Evolutionary conservation across 1,139 yeast genomes (phyloP), one percentile per base, ranked within the genome.

Genomic region (Geotrichum phurueaensis): DNA sequence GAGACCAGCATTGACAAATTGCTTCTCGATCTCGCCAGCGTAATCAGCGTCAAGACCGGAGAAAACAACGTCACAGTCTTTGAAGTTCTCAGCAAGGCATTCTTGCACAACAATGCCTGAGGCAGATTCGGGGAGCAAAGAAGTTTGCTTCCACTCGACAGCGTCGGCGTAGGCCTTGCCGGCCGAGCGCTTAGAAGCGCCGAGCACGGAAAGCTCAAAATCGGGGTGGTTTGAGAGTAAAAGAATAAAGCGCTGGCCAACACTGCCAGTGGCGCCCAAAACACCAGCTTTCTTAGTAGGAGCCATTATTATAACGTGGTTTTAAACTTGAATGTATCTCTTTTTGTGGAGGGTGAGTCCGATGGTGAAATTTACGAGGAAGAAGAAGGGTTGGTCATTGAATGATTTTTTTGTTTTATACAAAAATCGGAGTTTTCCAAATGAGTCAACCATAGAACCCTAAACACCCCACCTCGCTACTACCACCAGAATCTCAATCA

Each of bases 241-340:
- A 61, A 92, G 80, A 65, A 94, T 92, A 73, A 94, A 94, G 70
- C 99, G 83, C 77, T 94, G 99, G 60, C 99, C 99, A 54, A 94
- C 99, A 51, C 96, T 87, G 57, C 98, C 99, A 25, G 98, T 92
- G 68, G 98, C 98, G 59, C 99, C 99, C 66, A 94, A 80, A 69
- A 94, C 97, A 78, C 99, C 99, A 45, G 70, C 74, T 60, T 66
- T 69, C 49, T 60, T 62, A 25, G 55, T 53, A 31, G 62, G 61
- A 22, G 58, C 61, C 63, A 61, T 62, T 48, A 25, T 36, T 6
- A n/a, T 36, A 10, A 22, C 12, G 7, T 45, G 25, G 18, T 29
- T 51, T 18, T 20, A 25, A 29, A n/a, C n/a, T 1, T 4, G 31
- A 50, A 18, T 48, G n/a, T 25, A 51, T 27, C 31, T 27, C 31